Base-by-base conservation (phyloP, 2,329 filamentous ascomycete genomes). In the Xylariaceae sp. region DNA sequence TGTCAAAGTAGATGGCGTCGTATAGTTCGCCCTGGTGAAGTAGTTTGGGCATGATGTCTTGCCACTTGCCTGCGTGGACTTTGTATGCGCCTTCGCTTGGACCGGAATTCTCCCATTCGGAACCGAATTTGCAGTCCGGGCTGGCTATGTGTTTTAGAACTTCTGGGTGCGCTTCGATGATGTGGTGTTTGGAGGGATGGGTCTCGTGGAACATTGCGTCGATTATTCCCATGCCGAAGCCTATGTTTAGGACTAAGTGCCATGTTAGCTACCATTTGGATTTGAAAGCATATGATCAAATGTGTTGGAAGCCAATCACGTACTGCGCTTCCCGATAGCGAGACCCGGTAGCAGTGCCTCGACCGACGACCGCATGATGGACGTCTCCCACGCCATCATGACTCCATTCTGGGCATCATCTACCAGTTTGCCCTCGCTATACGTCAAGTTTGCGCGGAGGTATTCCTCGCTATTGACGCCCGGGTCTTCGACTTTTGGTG, bases 1-100 rank as follows among this genome's bases (percentile, higher is more conserved):
- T 99, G 67, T 99, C 94, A 66, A 97, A 97, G 75, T 97, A 99
- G 60, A 99, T 90, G 28, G 87, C 89, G 66, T 96, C 89, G 65
- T 93, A 92, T 12, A 84, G 74, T 63, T 87, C 80, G 10, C 87
- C 88, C 39, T 83, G 73, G 53, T 83, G 81, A 1, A 93, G 73
- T 7, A 96, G 75, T 46, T 75, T 74, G 0, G 86, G 87, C 14
- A 92, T 75, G 0, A 94, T 73, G 53, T 94, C 88, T 70, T 96
- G 91, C 91, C 91, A 96, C 59, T 78, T 79, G 2, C 90, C 89
- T 36, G 80, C 75, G 66, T 90, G 83, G 19, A 96, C 81, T 62
- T 86, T 83, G 71, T 83, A 86, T 62, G 88, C 89, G 10, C 87
- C 88, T 22, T 82, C 78, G 39, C 79, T 77, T 12, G 84, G 78